Percentiles rank a stretch among this genome's conserved stretches.
These are phyloP conservation scores for Porphyrellus cyaneotinctus DNA, from an alignment of 768 basidiomycete genomes.

Conservation along the genomic window DNA sequence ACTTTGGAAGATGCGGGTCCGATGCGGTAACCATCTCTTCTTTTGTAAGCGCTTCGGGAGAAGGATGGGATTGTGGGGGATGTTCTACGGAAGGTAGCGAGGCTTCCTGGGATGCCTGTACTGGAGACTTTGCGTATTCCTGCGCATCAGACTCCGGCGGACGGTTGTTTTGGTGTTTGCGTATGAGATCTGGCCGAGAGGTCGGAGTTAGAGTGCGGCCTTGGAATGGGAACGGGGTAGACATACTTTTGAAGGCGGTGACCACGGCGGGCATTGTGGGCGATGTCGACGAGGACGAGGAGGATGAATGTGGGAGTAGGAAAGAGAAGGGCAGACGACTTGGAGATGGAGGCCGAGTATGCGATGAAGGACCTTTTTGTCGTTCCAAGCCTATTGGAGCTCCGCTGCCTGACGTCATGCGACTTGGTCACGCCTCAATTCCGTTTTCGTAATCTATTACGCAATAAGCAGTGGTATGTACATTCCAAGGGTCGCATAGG, in stretches of 20 bases:
- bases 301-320: background rate
- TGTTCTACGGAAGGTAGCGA: slow-evolving; percentile 34
- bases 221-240: slow-evolving; percentile 1
- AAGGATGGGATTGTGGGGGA: slow-evolving; percentile 28
- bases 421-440: background rate
- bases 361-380: slow-evolving; percentile 30
- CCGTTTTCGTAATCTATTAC: slow-evolving; percentile 9
- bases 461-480: background rate
- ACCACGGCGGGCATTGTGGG: slow-evolving; percentile 66
- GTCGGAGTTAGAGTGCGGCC: slow-evolving; percentile 18
- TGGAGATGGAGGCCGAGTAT: slow-evolving; percentile 12
- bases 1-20: slow-evolving; percentile 69
- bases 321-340: background rate
- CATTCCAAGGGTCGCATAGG: background rate
- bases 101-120: slow-evolving; percentile 31
- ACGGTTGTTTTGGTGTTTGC: slow-evolving; percentile 66
- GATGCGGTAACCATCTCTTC: slow-evolving; percentile 51
- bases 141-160: slow-evolving; percentile 34
- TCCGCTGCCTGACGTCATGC: slow-evolving; percentile 35
- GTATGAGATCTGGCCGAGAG: slow-evolving; percentile 60
- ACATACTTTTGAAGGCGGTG: slow-evolving; percentile 84
- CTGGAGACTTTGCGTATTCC: slow-evolving; percentile 13
- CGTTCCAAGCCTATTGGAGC: slow-evolving; percentile 25
- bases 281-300: slow-evolving; percentile 7
- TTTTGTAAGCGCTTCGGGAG: slow-evolving; percentile 15